Conservation (phyloP, 345 rosid genomes). For the Nephelium lappaceum region DNA sequence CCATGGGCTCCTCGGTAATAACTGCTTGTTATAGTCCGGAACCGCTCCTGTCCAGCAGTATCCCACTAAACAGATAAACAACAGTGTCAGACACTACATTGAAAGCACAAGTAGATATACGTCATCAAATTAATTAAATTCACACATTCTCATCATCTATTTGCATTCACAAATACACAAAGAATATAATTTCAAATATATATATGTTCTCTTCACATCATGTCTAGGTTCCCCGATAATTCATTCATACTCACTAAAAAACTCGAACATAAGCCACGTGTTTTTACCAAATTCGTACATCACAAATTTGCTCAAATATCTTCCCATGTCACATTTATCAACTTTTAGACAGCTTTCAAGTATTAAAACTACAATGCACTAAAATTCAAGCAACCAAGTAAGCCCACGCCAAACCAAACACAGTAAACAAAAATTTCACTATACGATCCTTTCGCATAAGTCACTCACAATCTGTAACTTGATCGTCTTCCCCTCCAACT, state of each 20-base stretch:
- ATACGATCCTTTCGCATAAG: background rate
- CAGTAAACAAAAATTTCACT: background rate
- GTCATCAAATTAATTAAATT: background rate
- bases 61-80: slow-evolving; percentile 63
- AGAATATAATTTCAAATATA: too few relatives aligned
- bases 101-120: background rate
- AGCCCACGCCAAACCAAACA: background rate
- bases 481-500: slow-evolving; percentile 77
- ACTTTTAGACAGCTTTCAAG: background rate
- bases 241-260: too few relatives aligned
- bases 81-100: background rate
- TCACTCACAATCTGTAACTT: slow-evolving; percentile 73
- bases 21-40: slow-evolving; percentile 92
- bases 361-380: background rate
- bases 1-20: slow-evolving; percentile 97
- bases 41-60: slow-evolving; percentile 92
- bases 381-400: background rate
- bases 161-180: background rate
- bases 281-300: too few relatives aligned
- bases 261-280: background rate
- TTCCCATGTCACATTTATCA: background rate
- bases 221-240: background rate
- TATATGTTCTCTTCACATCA: background rate
- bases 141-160: background rate
- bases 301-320: too few relatives aligned